Evolutionary conservation across 257 asterid genomes (phyloP).

Genomic region (Plantago ovata): DNA sequence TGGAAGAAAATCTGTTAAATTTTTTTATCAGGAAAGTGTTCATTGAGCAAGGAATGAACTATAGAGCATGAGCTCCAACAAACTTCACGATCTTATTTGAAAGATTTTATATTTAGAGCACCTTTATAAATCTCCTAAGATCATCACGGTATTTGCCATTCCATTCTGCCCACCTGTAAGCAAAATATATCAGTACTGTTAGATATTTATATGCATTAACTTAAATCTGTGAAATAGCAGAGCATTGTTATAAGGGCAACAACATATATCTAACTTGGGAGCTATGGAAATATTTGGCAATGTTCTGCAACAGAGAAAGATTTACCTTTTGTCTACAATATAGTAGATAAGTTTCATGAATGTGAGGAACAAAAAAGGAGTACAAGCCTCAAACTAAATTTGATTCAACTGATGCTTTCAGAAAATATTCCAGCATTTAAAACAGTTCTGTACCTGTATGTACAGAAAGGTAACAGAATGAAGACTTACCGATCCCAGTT

Average conservation of each 20-base stretch:
- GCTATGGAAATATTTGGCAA: neutral
- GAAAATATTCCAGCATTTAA: too few species aligned
- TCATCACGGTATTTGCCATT: conserved; percentile 94
- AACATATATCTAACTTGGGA: neutral
- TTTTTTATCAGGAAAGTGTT: neutral
- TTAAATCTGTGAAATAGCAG: conserved; percentile 11
- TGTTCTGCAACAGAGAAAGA: neutral
- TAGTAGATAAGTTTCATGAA: too few species aligned
- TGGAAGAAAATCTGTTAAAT: neutral
- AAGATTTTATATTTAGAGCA: conserved; percentile 27
- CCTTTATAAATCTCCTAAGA: conserved; percentile 87
- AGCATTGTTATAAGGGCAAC: neutral
- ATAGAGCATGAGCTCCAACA: neutral
- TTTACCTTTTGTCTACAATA: too few species aligned
- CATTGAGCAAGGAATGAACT: conserved; percentile 1
- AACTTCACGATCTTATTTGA: conserved; percentile 7
- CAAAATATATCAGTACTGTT: conserved; percentile 21
- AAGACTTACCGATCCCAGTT: conserved; percentile 90
- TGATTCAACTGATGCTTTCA: too few species aligned
- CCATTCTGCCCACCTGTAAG: conserved; percentile 98
- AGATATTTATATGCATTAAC: neutral
- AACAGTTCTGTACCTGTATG: neutral
- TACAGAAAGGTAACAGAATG: neutral
- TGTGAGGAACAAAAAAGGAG: too few species aligned
- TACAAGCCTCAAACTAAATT: too few species aligned